Conservation (phyloP, 139 green algal species). For the Tetradesmus lagerheimii region DNA sequence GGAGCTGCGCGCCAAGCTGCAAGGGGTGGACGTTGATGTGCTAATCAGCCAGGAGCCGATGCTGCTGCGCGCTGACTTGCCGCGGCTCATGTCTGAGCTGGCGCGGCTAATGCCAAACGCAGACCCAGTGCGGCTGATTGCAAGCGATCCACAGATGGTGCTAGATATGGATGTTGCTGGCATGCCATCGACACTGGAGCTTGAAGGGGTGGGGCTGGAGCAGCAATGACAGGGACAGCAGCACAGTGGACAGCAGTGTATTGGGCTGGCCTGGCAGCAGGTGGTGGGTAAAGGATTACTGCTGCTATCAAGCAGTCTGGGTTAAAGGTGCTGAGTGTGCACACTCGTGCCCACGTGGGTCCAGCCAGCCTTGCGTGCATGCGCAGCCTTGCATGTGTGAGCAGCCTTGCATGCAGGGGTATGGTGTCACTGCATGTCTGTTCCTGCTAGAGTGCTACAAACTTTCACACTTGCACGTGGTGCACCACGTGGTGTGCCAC, state of each 20-base stretch:
- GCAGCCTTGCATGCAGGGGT: no score
- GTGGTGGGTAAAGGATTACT: background rate
- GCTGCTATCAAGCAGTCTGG: background rate
- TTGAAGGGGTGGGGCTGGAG: conserved; percentile 47
- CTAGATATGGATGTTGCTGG: conserved; percentile 49
- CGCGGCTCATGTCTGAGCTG: conserved; percentile 46
- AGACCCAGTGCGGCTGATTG: conserved; percentile 33
- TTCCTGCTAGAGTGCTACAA: no score
- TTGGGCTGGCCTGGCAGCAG: background rate
- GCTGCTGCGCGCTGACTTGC: conserved; percentile 49
- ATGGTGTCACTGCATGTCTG: no score
- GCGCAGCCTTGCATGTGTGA: no score
- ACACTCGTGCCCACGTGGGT: no score
- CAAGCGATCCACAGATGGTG: background rate
- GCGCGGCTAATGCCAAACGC: conserved; percentile 41
- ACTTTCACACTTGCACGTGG: no score
- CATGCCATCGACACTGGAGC: conserved; percentile 48
- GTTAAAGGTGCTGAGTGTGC: no score
- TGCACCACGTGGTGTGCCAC: no score
- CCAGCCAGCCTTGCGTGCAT: no score
- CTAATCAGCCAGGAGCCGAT: conserved; percentile 51
- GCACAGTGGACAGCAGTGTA: background rate
- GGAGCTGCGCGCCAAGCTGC: conserved; percentile 26
- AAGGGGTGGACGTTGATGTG: conserved; percentile 43
- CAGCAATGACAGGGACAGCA: background rate